Evolutionary conservation across 495 filamentous ascomycete species (phyloP).

Genomic region (Podospora tetraspora): DNA sequence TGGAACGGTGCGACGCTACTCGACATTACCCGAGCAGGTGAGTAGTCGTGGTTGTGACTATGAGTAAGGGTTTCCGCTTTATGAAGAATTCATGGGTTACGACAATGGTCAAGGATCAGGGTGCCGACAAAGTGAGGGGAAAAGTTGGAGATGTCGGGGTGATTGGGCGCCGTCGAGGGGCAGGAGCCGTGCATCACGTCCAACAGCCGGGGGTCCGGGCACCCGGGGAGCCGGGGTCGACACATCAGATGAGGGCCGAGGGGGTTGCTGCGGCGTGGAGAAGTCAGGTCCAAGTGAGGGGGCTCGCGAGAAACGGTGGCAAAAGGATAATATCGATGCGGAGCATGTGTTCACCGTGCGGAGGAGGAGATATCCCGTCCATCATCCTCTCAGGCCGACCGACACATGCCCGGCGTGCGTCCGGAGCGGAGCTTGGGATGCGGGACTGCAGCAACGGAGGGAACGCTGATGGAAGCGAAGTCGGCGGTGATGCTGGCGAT

Average conservation of each 20-base stretch:
- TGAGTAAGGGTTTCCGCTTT: not conserved
- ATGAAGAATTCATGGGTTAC: not conserved
- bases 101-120: not conserved
- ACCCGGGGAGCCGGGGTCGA: not conserved
- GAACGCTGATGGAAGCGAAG: not conserved
- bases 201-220: not conserved
- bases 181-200: not conserved
- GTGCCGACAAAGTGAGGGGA: not conserved
- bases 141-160: not conserved
- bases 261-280: not conserved
- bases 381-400: not conserved
- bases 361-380: not conserved
- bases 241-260: not conserved
- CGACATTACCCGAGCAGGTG: not conserved
- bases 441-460: not conserved
- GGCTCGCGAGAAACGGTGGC: not conserved
- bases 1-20: not conserved
- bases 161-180: not conserved
- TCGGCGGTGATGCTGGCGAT: not conserved
- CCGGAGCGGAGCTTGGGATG: not conserved
- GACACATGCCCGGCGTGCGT: not conserved
- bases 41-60: not conserved
- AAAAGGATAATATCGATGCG: not conserved
- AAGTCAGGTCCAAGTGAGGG: not conserved
- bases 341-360: not conserved